Percentiles rank a stretch among this genome's conserved stretches.
phyloP scores from a whole-genome alignment of 2,329 filamentous ascomycete species.

The Colletotrichum spaethianum region DNA sequence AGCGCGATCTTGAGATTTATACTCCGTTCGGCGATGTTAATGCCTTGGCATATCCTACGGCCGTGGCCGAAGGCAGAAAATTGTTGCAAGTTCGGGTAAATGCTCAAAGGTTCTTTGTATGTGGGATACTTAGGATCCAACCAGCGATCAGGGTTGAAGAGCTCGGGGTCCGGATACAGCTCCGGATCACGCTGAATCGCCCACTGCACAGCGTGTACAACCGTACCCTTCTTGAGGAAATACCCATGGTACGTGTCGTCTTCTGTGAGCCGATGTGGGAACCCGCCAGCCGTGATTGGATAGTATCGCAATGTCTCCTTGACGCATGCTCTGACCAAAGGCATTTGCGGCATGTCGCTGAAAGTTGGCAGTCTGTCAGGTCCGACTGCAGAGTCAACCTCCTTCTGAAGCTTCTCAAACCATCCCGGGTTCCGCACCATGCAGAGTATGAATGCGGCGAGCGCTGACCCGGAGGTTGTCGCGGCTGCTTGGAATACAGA shows the following conservation, averaged over 20 bases:
- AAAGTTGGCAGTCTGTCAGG: conserved; percentile 52
- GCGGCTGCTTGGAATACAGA: conserved; percentile 54
- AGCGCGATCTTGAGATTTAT: conserved; percentile 57
- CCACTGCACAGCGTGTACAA: conserved; percentile 67
- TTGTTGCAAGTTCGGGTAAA: conserved; percentile 56
- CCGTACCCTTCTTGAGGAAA: conserved; percentile 64
- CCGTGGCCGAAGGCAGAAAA: conserved; percentile 68
- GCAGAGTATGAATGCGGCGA: conserved; percentile 47
- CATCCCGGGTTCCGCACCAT: conserved; percentile 51
- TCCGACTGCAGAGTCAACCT: conserved; percentile 56
- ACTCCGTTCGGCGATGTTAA: conserved; percentile 58
- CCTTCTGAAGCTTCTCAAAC: conserved; percentile 53
- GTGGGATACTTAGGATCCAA: conserved; percentile 54
- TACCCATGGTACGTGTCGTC: conserved; percentile 68
- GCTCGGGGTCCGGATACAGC: conserved; percentile 55
- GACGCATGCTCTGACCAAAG: conserved; percentile 55
- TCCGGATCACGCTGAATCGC: conserved; percentile 61
- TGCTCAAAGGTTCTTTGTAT: conserved; percentile 55
- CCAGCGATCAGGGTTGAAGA: conserved; percentile 58
- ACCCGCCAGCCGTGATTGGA: conserved; percentile 58
- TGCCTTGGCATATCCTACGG: conserved; percentile 61
- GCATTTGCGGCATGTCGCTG: conserved; percentile 53
- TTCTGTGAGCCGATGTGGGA: conserved; percentile 64
- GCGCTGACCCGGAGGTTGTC: conserved; percentile 52
- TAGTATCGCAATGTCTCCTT: conserved; percentile 65